Base-by-base conservation (phyloP, 441 rosid species). In the Dalechampia spathulata region DNA sequence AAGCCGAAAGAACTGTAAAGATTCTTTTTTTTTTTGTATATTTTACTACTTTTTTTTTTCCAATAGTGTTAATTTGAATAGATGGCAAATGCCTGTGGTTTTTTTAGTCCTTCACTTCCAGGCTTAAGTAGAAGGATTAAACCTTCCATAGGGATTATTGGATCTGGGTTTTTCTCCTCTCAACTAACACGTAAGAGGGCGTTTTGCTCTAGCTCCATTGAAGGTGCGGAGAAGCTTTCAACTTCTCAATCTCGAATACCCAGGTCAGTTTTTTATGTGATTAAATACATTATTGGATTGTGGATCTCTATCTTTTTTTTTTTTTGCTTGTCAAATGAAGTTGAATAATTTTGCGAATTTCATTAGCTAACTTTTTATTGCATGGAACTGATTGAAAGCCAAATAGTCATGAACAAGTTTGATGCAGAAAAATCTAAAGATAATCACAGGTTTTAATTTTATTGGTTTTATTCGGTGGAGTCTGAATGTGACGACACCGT, bases 11-110 rank as follows among this genome's bases (percentile, higher is more conserved):
- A 20, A 60, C 1, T 9, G 2, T n/a, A n/a, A n/a, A n/a, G n/a
- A n/a, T 45, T n/a, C 19, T 27, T 28, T 45, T 63, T 57, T 7
- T 56, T 34, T 48, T 49, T 20, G n/a, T n/a, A n/a, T n/a, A n/a
- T n/a, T 63, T 11, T 36, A 36, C 10, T 36, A 10, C 12, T 11
- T 55, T 30, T 10, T 16, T 1, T 38, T 27, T 41, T 10, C n/a
- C n/a, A n/a, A n/a, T n/a, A n/a, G n/a, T n/a, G n/a, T n/a, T n/a
- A n/a, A n/a, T n/a, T n/a, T n/a, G n/a, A n/a, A n/a, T 30, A 65
- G 64, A 90, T 87, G 98, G 98, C 95, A 52, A 85, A 76, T 77
- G 83, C 89, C 67, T 83, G 82, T 70, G 87, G 87, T 43, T 68
- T 83, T 50, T 70, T 78, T 60, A 68, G 78, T 62, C 81, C 91